These are phyloP conservation scores for Nakaseomyces glabratus DNA, from an alignment of 1,139 yeast species.

Conservation along the genomic window DNA sequence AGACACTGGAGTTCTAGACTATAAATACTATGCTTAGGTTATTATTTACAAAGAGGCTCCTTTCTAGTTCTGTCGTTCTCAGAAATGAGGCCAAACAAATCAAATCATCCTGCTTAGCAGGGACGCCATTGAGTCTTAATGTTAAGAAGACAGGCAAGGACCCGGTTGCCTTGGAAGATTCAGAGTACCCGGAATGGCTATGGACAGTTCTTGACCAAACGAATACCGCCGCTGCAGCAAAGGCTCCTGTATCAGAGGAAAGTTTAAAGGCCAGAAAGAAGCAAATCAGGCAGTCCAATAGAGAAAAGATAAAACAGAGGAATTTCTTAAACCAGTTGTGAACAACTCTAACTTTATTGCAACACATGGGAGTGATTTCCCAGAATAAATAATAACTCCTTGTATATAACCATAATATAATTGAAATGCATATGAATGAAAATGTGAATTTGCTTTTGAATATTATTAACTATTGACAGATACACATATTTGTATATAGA, in stretches of 20 bases:
- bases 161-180: slow-evolving; percentile 82
- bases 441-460: background rate
- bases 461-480: background rate
- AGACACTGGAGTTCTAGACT: no score
- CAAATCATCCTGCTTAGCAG: slow-evolving; percentile 50
- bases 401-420: no score
- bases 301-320: slow-evolving; percentile 62
- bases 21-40: no score
- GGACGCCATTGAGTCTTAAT: slow-evolving; percentile 71
- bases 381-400: slow-evolving; percentile 12
- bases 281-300: slow-evolving; percentile 57
- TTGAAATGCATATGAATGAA: background rate
- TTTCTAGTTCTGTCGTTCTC: no score
- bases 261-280: slow-evolving; percentile 62
- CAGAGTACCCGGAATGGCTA: slow-evolving; percentile 89
- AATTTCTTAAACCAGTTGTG: slow-evolving; percentile 48
- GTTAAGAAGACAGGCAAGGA: slow-evolving; percentile 73
- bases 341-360: no score
- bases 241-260: slow-evolving; percentile 37
- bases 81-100: no score
- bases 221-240: slow-evolving; percentile 4
- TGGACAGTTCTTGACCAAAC: slow-evolving; percentile 70
- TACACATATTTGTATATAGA: background rate
- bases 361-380: background rate
- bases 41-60: no score